Base-by-base conservation (phyloP, 2,329 filamentous ascomycete genomes). In the Ophiostoma himal-ulmi region DNA sequence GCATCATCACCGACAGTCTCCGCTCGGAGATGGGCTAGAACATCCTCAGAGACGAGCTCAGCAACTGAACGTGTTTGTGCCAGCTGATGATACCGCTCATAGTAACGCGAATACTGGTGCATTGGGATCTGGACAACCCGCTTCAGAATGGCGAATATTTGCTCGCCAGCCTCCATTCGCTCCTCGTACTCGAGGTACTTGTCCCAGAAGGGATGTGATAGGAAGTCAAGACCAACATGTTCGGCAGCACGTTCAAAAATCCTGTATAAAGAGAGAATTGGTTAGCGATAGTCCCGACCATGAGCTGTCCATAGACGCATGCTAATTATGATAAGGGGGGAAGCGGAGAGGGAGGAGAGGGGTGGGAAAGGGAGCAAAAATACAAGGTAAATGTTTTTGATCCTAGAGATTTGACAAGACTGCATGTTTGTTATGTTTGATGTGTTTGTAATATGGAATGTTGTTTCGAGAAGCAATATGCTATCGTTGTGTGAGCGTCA, bases 101-200 rank as follows among this genome's bases (percentile, higher is more conserved):
- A 98, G 82, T 98, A 99, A 41, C 93, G 88, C 26, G 92, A 91
- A 82, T 97, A 98, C 78, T 97, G 93, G 77, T 98, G 94, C 87
- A 97, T 92, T 0, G 95, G 94, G 69, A 98, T 93, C 76, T 91
- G 87, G 69, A 97, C 91, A 70, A 97, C 86, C 69, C 94, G 91
- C 72, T 86, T 85, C 69, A 97, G 85, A 70, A 99, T 92, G 57
- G 87, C 88, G 75, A 96, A 96, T 70, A 97, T 92, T 76, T 89
- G 92, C 73, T 96, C 92, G 17, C 90, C 87, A 0, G 91, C 88
- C 76, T 97, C 93, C 73, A 94, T 84, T 1, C 94, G 91, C 78
- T 97, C 94, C 78, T 98, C 95, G 76, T 96, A 98, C 78, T 98
- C 95, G 74, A 99, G 88, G 77, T 97, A 99, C 81, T 97, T 98